A percentile compares a stretch with the other conserved stretches of the same genome.
phyloP scores from a whole-genome alignment of 805 yeast species.

The Barnettozyma salicaria region DNA sequence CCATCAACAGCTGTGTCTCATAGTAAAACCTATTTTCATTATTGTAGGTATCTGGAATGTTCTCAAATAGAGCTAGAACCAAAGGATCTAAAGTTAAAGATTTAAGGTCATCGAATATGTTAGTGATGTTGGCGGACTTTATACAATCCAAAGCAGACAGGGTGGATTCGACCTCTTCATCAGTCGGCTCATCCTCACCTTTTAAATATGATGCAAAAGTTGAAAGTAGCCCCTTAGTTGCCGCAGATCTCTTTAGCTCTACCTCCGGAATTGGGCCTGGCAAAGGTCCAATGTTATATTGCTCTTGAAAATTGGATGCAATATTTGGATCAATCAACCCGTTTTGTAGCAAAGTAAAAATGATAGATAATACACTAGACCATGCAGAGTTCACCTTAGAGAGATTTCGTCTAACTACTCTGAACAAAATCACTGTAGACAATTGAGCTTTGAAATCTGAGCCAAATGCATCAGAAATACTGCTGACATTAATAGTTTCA shows the following conservation, averaged over 20 bases:
- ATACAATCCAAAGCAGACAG: slow-evolving; percentile 79
- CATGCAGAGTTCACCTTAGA: slow-evolving; percentile 44
- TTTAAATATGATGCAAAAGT: slow-evolving; percentile 89
- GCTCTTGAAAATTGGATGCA: slow-evolving; percentile 59
- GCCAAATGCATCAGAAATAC: slow-evolving; percentile 78
- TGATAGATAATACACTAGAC: slow-evolving; percentile 51
- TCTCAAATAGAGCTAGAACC: slow-evolving; percentile 30
- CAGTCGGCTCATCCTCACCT: slow-evolving; percentile 94
- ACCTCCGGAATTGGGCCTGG: slow-evolving; percentile 62
- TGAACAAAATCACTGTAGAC: slow-evolving; percentile 78
- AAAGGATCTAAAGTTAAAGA: slow-evolving; percentile 5
- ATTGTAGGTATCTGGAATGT: slow-evolving; percentile 30
- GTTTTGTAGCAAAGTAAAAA: slow-evolving; percentile 63
- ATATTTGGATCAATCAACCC: slow-evolving; percentile 63
- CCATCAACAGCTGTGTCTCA: slow-evolving; percentile 32
- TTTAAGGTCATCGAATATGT: slow-evolving; percentile 46
- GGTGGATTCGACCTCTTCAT: slow-evolving; percentile 85
- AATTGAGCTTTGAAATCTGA: slow-evolving; percentile 87
- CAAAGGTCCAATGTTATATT: slow-evolving; percentile 45
- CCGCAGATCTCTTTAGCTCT: slow-evolving; percentile 55
- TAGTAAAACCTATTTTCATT: slow-evolving; percentile 25
- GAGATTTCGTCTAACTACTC: slow-evolving; percentile 58
- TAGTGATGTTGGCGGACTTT: slow-evolving; percentile 55
- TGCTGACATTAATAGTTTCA: slow-evolving; percentile 61
- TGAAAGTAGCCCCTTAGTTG: slow-evolving; percentile 76